A percentile compares a stretch with the other conserved stretches of the same genome.
phyloP scores from a whole-genome alignment of 75 land plant genomes.

The Azolla pinnata region DNA sequence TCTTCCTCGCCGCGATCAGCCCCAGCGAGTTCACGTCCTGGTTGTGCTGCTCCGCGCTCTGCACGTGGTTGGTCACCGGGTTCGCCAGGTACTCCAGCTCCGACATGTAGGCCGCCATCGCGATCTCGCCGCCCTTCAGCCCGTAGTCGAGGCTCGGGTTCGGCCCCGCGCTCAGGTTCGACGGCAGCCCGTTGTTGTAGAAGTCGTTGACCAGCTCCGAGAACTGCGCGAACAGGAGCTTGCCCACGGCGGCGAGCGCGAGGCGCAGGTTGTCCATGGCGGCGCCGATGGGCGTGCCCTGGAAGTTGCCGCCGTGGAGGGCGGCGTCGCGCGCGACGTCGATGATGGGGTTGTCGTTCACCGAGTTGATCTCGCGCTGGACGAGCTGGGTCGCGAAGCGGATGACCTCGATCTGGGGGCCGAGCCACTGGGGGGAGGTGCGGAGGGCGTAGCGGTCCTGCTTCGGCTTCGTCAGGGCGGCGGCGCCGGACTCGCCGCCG shows the following conservation, averaged over 20 bases:
- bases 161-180: constrained; percentile 41
- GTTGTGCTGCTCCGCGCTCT: constrained; percentile 40
- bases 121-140: constrained; percentile 53
- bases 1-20: constrained; percentile 41
- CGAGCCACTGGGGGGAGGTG: constrained; percentile 44
- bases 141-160: constrained; percentile 59
- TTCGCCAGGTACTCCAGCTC: constrained; percentile 47
- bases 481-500: constrained; percentile 5
- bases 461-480: constrained; percentile 52
- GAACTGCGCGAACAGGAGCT: constrained; percentile 34
- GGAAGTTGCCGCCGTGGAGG: constrained; percentile 13
- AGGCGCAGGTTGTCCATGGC: constrained; percentile 18
- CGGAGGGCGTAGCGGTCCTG: constrained; percentile 55
- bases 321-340: constrained; percentile 10
- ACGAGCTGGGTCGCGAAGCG: constrained; percentile 14
- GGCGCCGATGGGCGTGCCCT: constrained; percentile 12
- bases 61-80: constrained; percentile 48
- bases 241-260: constrained; percentile 25
- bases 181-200: constrained; percentile 61
- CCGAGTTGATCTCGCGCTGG: constrained; percentile 27
- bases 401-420: constrained; percentile 33
- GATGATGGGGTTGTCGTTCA: constrained; percentile 17
- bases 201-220: constrained; percentile 56
- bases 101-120: constrained; percentile 33
- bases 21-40: constrained; percentile 58